phyloP scores from a whole-genome alignment of 2,329 filamentous ascomycete species.

The Colletotrichum falcatum region DNA sequence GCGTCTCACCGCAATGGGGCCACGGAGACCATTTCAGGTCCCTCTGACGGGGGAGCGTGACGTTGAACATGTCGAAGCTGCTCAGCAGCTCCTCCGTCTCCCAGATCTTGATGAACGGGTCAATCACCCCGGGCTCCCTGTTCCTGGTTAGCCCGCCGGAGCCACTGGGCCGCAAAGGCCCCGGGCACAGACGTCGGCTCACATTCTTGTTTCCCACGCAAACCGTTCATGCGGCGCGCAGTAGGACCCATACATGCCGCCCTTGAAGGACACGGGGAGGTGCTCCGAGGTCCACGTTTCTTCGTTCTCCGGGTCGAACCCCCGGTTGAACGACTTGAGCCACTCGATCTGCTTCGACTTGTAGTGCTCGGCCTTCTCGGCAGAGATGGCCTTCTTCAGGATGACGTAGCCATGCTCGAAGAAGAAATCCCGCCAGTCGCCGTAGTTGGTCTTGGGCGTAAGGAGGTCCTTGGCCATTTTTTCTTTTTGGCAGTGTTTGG shows the following conservation, averaged over 20 bases:
- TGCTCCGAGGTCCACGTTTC: constrained; percentile 58
- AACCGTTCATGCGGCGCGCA: constrained; percentile 56
- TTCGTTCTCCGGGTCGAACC: constrained; percentile 53
- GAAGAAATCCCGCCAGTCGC: constrained; percentile 57
- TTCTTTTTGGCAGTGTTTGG: neutral
- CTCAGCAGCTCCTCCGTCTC: constrained; percentile 46
- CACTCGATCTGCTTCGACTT: constrained; percentile 55
- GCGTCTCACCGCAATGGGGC: constrained; percentile 25
- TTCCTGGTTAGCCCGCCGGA: neutral
- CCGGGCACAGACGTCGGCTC: neutral
- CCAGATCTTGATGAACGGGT: constrained; percentile 57
- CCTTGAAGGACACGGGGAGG: constrained; percentile 57
- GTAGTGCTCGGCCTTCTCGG: constrained; percentile 55
- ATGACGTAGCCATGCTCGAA: constrained; percentile 55
- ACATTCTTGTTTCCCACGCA: constrained; percentile 56
- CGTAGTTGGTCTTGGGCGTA: constrained; percentile 21
- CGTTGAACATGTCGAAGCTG: constrained; percentile 52
- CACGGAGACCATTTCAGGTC: constrained; percentile 30
- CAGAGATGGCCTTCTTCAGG: constrained; percentile 54
- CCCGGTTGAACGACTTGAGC: constrained; percentile 55
- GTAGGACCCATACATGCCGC: constrained; percentile 57
- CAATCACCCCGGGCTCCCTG: constrained; percentile 53
- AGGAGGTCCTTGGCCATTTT: constrained; percentile 21
- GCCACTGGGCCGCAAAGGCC: neutral
- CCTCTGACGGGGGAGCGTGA: constrained; percentile 51